Conservation (phyloP, 257 asterid genomes). For the Solanum bulbocastanum region DNA sequence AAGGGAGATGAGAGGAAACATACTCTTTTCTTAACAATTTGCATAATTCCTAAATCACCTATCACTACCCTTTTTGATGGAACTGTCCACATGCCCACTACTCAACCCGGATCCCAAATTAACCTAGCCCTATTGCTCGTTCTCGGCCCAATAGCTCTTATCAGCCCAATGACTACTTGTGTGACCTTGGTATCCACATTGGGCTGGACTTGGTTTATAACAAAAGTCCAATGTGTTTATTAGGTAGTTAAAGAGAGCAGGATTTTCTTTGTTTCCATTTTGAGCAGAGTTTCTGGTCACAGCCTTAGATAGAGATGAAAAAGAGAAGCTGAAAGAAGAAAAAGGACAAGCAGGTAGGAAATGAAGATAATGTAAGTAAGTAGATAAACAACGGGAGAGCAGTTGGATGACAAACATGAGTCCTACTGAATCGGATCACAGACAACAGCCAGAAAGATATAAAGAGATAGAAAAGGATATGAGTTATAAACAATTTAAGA, state of each 20-base stretch:
- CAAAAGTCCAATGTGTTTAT: background rate
- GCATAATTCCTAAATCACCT: no score
- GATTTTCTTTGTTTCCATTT: background rate
- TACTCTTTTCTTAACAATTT: no score
- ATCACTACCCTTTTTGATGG: no score
- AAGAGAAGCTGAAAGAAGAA: background rate
- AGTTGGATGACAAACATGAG: background rate
- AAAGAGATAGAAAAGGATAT: background rate
- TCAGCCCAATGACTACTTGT: no score
- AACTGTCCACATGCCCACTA: no score
- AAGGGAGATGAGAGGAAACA: no score
- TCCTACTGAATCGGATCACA: background rate
- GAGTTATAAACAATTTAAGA: background rate
- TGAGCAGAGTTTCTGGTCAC: background rate
- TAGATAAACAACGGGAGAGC: background rate
- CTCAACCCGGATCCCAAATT: no score
- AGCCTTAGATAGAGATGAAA: background rate
- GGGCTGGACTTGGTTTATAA: no score
- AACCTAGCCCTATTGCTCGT: no score
- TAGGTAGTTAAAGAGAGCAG: background rate
- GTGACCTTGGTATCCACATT: no score
- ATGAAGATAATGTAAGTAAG: background rate
- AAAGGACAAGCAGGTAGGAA: background rate
- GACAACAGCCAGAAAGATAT: background rate
- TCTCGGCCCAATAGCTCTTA: no score